These are phyloP conservation scores for Myrica gale DNA, from an alignment of 306 rosid species.

Conservation along the genomic window DNA sequence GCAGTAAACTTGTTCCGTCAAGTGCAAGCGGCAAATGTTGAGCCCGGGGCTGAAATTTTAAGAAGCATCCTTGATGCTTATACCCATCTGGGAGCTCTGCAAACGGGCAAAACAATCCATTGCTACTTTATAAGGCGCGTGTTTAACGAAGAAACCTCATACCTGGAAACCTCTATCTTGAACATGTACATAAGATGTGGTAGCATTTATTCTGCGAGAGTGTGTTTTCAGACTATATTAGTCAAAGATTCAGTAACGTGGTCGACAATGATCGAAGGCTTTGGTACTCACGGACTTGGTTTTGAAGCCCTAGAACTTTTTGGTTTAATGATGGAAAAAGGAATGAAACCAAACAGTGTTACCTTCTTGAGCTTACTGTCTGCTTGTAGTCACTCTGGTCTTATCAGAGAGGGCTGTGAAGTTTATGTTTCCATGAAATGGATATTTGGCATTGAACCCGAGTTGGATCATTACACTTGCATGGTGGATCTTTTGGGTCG, in stretches of 20 bases:
- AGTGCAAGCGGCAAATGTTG: constrained; percentile 38
- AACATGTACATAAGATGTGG: constrained; percentile 60
- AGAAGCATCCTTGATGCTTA: constrained; percentile 50
- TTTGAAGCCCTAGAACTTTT: constrained; percentile 36
- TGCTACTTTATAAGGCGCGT: constrained; percentile 39
- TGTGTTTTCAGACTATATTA: constrained; percentile 34
- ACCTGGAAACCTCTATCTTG: constrained; percentile 47
- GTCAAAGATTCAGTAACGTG: constrained; percentile 53
- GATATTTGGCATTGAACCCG: constrained; percentile 44
- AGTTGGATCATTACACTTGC: constrained; percentile 61
- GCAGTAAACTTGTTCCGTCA: constrained; percentile 43
- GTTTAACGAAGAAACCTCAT: constrained; percentile 12
- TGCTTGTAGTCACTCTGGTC: constrained; percentile 66
- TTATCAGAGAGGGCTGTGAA: constrained; percentile 51
- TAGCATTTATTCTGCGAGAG: constrained; percentile 39
- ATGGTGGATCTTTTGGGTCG: constrained; percentile 58
- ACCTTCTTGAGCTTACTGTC: constrained; percentile 58
- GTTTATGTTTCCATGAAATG: constrained; percentile 49
- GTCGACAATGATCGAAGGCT: constrained; percentile 64
- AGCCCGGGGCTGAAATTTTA: constrained; percentile 38
- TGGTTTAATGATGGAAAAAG: constrained; percentile 36
- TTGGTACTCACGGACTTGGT: constrained; percentile 54
- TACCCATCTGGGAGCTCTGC: constrained; percentile 53
- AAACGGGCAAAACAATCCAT: constrained; percentile 46
- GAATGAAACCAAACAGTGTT: constrained; percentile 45